Percentiles rank a stretch among this genome's conserved stretches.
Conservation (phyloP, 2,329 filamentous ascomycete genomes). For the Neonectria hederae region DNA sequence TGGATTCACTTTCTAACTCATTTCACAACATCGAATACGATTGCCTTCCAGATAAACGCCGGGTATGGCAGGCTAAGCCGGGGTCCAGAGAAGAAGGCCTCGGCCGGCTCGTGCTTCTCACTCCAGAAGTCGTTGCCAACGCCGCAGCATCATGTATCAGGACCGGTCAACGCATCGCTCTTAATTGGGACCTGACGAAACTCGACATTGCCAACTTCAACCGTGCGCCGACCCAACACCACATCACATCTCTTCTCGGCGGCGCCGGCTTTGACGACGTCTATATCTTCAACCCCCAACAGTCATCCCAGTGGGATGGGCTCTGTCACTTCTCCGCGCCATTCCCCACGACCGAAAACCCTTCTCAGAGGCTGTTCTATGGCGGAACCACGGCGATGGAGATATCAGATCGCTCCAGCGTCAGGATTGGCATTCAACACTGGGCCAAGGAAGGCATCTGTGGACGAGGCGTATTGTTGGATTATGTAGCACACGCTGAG, state of each 20-base stretch:
- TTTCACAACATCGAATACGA: conserved; percentile 23
- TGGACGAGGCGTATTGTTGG: conserved; percentile 18
- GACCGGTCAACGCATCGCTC: conserved; percentile 59
- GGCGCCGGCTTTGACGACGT: conserved; percentile 60
- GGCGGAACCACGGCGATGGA: conserved; percentile 57
- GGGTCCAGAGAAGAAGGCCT: conserved; percentile 61
- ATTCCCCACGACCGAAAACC: conserved; percentile 44
- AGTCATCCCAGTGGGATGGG: conserved; percentile 63
- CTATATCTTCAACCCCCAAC: conserved; percentile 61
- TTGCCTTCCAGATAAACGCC: conserved; percentile 56
- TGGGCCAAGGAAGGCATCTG: conserved; percentile 50
- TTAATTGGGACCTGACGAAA: conserved; percentile 66
- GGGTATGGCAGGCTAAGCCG: conserved; percentile 57
- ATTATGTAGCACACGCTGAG: conserved; percentile 19
- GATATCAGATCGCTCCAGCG: conserved; percentile 54
- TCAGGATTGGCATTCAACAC: conserved; percentile 58
- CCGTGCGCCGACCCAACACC: conserved; percentile 60
- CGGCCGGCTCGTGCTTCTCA: conserved; percentile 61
- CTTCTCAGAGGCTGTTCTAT: conserved; percentile 56
- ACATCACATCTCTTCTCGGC: conserved; percentile 58
- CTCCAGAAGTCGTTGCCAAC: conserved; percentile 58
- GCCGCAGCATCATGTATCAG: conserved; percentile 60
- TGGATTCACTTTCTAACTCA: not conserved
- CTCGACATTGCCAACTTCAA: conserved; percentile 64
- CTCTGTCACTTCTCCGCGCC: conserved; percentile 59